phyloP scores from a whole-genome alignment of 1,139 yeast species.

The Pneumocystis sp. region DNA sequence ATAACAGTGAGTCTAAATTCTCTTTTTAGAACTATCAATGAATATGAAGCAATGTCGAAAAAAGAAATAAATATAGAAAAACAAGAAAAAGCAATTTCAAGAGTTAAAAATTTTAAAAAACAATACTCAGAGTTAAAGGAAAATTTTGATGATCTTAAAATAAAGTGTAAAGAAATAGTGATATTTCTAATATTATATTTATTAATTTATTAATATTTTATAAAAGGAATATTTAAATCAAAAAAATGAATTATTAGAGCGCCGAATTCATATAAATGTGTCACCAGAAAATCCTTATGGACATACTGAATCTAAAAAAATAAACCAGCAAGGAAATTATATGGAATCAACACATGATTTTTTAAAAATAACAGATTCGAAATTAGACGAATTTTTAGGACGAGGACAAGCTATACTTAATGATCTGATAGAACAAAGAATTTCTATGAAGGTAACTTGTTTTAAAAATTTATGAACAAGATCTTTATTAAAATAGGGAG shows the following conservation, averaged over 20 bases:
- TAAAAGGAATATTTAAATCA: constrained; percentile 20
- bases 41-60: constrained; percentile 50
- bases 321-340: constrained; percentile 7
- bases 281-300: constrained; percentile 52
- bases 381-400: constrained; percentile 75
- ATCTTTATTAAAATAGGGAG: constrained; percentile 27
- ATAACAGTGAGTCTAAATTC: constrained; percentile 71
- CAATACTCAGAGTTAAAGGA: constrained; percentile 44
- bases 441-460: constrained; percentile 17
- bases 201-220: constrained; percentile 16
- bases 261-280: constrained; percentile 28
- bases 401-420: constrained; percentile 79
- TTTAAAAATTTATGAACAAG: not conserved
- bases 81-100: constrained; percentile 45
- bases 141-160: constrained; percentile 49
- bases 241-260: constrained; percentile 50
- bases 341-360: constrained; percentile 28
- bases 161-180: constrained; percentile 40
- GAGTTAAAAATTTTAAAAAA: constrained; percentile 44
- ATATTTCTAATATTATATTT: constrained; percentile 19
- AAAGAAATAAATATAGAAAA: constrained; percentile 46
- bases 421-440: constrained; percentile 75
- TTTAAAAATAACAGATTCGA: constrained; percentile 58
- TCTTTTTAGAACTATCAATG: constrained; percentile 59
- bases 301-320: constrained; percentile 11